Conservation (phyloP, 257 asterid species). For the Penstemon newberryi region DNA sequence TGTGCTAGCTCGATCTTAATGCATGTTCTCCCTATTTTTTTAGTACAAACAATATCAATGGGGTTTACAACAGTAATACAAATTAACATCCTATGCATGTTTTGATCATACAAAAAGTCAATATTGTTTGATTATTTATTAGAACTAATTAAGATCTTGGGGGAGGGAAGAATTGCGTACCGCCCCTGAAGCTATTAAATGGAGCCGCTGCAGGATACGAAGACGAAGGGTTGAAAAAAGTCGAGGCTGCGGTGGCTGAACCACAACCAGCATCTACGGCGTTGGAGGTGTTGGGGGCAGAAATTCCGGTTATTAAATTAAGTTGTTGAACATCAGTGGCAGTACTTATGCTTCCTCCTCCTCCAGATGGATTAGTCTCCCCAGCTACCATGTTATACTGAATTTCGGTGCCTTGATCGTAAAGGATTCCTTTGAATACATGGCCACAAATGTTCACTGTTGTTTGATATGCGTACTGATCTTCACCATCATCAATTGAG, state of each 20-base stretch:
- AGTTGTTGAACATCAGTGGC: slow-evolving; percentile 57
- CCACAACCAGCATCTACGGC: slow-evolving; percentile 31
- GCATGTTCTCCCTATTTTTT: slow-evolving; percentile 21
- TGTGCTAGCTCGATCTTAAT: too few relatives aligned
- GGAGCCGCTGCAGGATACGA: slow-evolving; percentile 51
- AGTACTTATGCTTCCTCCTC: slow-evolving; percentile 69
- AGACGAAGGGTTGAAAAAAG: slow-evolving; percentile 57
- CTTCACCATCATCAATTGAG: slow-evolving; percentile 69
- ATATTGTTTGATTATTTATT: too few relatives aligned
- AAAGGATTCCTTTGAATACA: slow-evolving; percentile 81
- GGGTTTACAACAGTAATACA: slow-evolving; percentile 25
- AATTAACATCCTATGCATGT: background rate
- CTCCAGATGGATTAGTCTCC: slow-evolving; percentile 66
- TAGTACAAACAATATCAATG: slow-evolving; percentile 27
- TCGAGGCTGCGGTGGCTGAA: slow-evolving; percentile 26
- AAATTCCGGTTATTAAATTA: slow-evolving; percentile 48
- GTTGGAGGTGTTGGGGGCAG: slow-evolving; percentile 41
- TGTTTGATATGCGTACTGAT: slow-evolving; percentile 80
- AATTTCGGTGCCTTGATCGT: slow-evolving; percentile 81
- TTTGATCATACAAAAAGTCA: slow-evolving; percentile 2
- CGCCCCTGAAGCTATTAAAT: slow-evolving; percentile 72
- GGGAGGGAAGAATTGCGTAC: slow-evolving; percentile 99
- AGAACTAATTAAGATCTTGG: slow-evolving; percentile 54
- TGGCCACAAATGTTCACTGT: slow-evolving; percentile 93
- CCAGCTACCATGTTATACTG: slow-evolving; percentile 61